phyloP scores from a whole-genome alignment of 2,329 filamentous ascomycete species.

The Myotisia sp. region DNA sequence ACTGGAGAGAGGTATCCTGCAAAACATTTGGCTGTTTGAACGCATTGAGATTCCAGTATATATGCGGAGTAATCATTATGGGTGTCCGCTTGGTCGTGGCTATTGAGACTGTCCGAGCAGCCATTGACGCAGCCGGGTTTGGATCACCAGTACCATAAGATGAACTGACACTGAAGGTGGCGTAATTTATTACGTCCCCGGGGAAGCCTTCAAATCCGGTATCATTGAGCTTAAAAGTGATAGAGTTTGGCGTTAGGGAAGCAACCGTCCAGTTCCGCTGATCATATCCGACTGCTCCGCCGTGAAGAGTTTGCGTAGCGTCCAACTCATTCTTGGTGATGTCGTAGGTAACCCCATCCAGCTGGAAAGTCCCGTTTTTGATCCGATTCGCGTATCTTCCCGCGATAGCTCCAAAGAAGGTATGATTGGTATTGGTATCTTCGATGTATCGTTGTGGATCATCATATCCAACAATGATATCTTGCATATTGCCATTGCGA shows the following conservation, averaged over 20 bases:
- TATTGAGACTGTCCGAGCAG: slow-evolving; percentile 31
- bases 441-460: slow-evolving; percentile 30
- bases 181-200: slow-evolving; percentile 34
- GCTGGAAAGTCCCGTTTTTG: slow-evolving; percentile 41
- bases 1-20: slow-evolving; percentile 31
- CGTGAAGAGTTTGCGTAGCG: slow-evolving; percentile 40
- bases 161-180: slow-evolving; percentile 31
- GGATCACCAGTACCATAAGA: slow-evolving; percentile 22
- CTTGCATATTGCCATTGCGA: slow-evolving; percentile 34
- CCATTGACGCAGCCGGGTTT: slow-evolving; percentile 26
- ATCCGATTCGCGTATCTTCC: slow-evolving; percentile 43
- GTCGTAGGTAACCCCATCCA: slow-evolving; percentile 35
- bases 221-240: slow-evolving; percentile 36
- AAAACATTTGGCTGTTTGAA: slow-evolving; percentile 32
- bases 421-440: slow-evolving; percentile 35
- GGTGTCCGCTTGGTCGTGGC: slow-evolving; percentile 34
- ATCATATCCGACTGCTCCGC: slow-evolving; percentile 35
- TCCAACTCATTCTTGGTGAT: slow-evolving; percentile 38
- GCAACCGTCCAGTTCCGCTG: slow-evolving; percentile 37
- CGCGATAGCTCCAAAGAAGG: slow-evolving; percentile 35
- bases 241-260: slow-evolving; percentile 25
- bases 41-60: slow-evolving; percentile 39
- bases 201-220: slow-evolving; percentile 32
- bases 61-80: slow-evolving; percentile 38
- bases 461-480: slow-evolving; percentile 39